These are phyloP conservation scores for Alternaria sp. DNA, from an alignment of 2,329 filamentous ascomycete species.

Conservation along the genomic window DNA sequence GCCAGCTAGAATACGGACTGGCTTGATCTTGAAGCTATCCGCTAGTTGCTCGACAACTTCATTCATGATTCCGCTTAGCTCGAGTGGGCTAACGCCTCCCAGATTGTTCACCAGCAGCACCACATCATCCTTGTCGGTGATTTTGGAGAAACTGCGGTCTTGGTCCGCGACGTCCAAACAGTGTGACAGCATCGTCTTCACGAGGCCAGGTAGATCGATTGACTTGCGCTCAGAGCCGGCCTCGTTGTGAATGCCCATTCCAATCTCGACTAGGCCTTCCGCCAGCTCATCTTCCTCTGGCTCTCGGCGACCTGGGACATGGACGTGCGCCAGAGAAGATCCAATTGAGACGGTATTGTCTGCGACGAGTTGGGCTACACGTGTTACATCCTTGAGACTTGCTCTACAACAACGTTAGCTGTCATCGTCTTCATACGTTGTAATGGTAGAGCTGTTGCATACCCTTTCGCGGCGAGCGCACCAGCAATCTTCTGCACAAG, in stretches of 20 bases:
- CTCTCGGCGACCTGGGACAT: slow-evolving; percentile 80
- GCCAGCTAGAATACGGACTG: slow-evolving; percentile 68
- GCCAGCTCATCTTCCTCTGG: slow-evolving; percentile 66
- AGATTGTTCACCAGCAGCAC: slow-evolving; percentile 79
- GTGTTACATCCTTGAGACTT: slow-evolving; percentile 72
- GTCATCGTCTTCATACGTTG: not conserved
- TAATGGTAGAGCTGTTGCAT: slow-evolving; percentile 26
- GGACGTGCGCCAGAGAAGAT: slow-evolving; percentile 87
- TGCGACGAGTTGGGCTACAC: slow-evolving; percentile 74
- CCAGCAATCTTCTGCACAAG: slow-evolving; percentile 91
- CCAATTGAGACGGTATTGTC: slow-evolving; percentile 85
- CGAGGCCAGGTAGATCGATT: slow-evolving; percentile 54
- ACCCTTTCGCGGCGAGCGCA: slow-evolving; percentile 78
- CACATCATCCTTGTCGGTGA: slow-evolving; percentile 68
- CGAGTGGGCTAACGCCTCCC: slow-evolving; percentile 75
- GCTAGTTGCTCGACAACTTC: slow-evolving; percentile 70
- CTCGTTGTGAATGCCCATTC: slow-evolving; percentile 81
- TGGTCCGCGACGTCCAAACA: slow-evolving; percentile 69
- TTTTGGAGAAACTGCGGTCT: slow-evolving; percentile 73
- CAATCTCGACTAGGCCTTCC: slow-evolving; percentile 69
- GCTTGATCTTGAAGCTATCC: slow-evolving; percentile 66
- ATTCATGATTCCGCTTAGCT: slow-evolving; percentile 75
- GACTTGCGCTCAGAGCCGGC: slow-evolving; percentile 56
- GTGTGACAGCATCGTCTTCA: slow-evolving; percentile 70
- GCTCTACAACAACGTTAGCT: slow-evolving; percentile 44